Conservation (phyloP, 495 filamentous ascomycete genomes). For the Paragyromitra xinjiangensis region DNA sequence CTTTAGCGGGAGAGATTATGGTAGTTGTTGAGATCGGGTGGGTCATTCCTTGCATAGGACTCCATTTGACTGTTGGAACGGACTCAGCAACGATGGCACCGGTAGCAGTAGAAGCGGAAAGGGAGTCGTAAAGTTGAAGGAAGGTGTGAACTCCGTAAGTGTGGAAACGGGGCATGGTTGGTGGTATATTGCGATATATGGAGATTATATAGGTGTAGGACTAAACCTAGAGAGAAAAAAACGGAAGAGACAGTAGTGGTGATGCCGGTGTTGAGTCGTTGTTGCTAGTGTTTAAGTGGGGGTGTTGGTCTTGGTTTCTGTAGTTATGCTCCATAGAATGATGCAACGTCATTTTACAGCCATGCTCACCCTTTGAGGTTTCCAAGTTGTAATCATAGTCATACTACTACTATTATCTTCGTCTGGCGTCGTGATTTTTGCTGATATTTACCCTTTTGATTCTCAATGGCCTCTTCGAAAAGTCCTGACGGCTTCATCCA, state of each 20-base stretch:
- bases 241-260: neutral
- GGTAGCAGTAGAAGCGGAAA: neutral
- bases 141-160: constrained; percentile 38
- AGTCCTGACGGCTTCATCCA: neutral
- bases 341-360: neutral
- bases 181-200: neutral
- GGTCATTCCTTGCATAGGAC: constrained; percentile 45
- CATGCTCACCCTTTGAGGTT: neutral
- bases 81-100: constrained; percentile 21
- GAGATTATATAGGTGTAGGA: neutral
- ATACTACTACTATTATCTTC: neutral
- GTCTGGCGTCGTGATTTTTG: neutral
- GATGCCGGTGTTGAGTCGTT: neutral
- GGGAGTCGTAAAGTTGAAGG: constrained; percentile 29
- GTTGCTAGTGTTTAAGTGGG: neutral
- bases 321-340: neutral
- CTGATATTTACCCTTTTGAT: neutral
- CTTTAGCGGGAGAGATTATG: constrained; percentile 31
- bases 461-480: constrained; percentile 24
- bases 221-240: neutral
- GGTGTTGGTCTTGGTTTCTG: neutral
- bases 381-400: neutral
- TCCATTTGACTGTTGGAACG: constrained; percentile 42
- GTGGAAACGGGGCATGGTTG: constrained; percentile 35
- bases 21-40: constrained; percentile 47